These are phyloP conservation scores for Ascomycota sp. DNA, from an alignment of 2,329 filamentous ascomycete species.

Conservation along the genomic window DNA sequence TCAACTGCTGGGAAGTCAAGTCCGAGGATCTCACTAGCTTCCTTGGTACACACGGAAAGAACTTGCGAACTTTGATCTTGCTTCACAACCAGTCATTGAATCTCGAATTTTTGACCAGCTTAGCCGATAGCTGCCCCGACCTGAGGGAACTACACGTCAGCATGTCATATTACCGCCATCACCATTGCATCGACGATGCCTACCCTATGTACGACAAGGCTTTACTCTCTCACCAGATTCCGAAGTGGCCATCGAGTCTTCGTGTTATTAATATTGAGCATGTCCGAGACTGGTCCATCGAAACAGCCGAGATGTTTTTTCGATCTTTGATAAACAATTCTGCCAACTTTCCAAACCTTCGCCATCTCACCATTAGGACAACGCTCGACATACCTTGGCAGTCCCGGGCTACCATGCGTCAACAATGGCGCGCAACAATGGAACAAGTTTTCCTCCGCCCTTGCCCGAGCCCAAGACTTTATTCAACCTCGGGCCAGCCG, in stretches of 20 bases:
- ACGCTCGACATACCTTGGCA: constrained; percentile 70
- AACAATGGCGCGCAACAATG: constrained; percentile 55
- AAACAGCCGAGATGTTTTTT: constrained; percentile 58
- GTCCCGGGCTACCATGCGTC: constrained; percentile 58
- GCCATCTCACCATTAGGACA: constrained; percentile 50
- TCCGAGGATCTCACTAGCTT: constrained; percentile 46
- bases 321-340: constrained; percentile 58
- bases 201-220: constrained; percentile 56
- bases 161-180: constrained; percentile 54
- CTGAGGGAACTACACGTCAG: constrained; percentile 58
- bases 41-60: constrained; percentile 42
- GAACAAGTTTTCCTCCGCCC: constrained; percentile 42
- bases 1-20: constrained; percentile 59
- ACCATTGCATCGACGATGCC: constrained; percentile 46
- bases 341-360: constrained; percentile 41
- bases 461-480: constrained; percentile 17
- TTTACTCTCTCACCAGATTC: constrained; percentile 41
- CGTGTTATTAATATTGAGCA: constrained; percentile 55
- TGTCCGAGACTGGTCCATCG: constrained; percentile 51
- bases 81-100: constrained; percentile 64
- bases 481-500: constrained; percentile 7
- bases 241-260: constrained; percentile 58
- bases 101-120: constrained; percentile 47
- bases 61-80: constrained; percentile 47
- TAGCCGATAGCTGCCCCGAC: constrained; percentile 48